Percentiles rank a stretch among this genome's conserved stretches.
These are phyloP conservation scores for Pythium myriotylum DNA, from an alignment of 352 stramenopile genomes.

Conservation along the genomic window DNA sequence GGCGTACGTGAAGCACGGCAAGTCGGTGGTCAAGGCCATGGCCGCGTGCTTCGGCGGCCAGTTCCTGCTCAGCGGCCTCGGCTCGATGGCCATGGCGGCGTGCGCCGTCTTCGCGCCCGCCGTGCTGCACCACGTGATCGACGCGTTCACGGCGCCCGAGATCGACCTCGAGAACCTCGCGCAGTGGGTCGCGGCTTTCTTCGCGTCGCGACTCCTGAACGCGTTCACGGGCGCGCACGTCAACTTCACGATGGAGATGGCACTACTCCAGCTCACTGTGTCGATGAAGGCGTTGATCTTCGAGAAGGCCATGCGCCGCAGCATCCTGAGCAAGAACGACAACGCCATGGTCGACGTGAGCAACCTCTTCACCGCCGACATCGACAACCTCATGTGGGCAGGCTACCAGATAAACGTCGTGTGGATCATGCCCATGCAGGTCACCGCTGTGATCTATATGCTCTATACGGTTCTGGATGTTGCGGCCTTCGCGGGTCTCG, in stretches of 20 bases:
- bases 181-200: constrained; percentile 28
- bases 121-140: constrained; percentile 27
- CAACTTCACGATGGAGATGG: constrained; percentile 26
- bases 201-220: constrained; percentile 33
- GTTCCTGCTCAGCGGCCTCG: constrained; percentile 23
- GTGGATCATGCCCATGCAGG: constrained; percentile 38
- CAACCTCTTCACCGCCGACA: constrained; percentile 91
- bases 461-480: constrained; percentile 34
- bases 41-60: constrained; percentile 1
- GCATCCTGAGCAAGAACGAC: constrained; percentile 24
- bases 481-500: constrained; percentile 39
- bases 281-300: constrained; percentile 32
- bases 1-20: neutral
- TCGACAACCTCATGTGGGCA: constrained; percentile 45
- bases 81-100: constrained; percentile 4
- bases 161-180: constrained; percentile 23
- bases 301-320: constrained; percentile 29
- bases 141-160: constrained; percentile 17
- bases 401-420: constrained; percentile 38
- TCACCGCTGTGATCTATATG: constrained; percentile 35
- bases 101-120: constrained; percentile 24
- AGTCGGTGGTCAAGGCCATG: constrained; percentile 8
- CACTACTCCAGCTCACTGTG: constrained; percentile 26
- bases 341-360: constrained; percentile 63
- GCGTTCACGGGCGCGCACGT: constrained; percentile 25